phyloP scores from a whole-genome alignment of 2,329 filamentous ascomycete genomes.

The Colletotrichum costaricense region DNA sequence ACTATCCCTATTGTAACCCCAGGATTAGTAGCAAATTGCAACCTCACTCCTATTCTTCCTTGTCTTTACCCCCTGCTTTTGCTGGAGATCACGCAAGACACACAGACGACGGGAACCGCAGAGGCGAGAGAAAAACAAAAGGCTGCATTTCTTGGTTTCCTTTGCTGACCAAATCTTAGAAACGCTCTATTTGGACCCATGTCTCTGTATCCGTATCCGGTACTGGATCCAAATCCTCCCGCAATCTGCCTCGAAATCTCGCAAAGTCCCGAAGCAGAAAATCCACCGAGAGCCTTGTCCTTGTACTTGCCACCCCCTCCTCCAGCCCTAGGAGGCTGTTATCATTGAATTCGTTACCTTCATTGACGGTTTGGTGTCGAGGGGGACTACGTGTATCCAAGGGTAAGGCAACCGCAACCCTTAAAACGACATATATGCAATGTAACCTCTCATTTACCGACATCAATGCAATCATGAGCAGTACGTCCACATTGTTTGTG shows the following conservation, averaged over 20 bases:
- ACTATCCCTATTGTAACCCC: no score
- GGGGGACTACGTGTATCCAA: neutral
- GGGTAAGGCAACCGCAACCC: neutral
- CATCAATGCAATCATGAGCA: neutral
- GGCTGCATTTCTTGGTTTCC: no score
- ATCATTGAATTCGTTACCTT: neutral
- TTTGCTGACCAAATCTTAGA: constrained; percentile 1
- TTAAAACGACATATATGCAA: neutral
- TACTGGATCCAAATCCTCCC: neutral
- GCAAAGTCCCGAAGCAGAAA: neutral
- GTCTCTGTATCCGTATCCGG: no score
- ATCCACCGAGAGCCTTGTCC: constrained; percentile 11
- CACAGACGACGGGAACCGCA: neutral
- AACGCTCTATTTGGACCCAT: neutral
- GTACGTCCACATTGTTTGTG: neutral
- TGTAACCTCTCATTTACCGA: neutral
- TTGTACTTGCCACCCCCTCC: neutral
- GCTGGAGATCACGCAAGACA: neutral
- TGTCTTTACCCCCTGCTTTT: neutral
- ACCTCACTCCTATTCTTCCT: neutral
- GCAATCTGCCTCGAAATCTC: neutral
- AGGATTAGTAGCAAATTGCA: neutral
- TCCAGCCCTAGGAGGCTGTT: neutral
- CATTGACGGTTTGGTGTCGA: neutral
- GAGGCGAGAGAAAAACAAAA: no score